Conservation (phyloP, 1,139 yeast species). For the Debaryomyces sp. region DNA sequence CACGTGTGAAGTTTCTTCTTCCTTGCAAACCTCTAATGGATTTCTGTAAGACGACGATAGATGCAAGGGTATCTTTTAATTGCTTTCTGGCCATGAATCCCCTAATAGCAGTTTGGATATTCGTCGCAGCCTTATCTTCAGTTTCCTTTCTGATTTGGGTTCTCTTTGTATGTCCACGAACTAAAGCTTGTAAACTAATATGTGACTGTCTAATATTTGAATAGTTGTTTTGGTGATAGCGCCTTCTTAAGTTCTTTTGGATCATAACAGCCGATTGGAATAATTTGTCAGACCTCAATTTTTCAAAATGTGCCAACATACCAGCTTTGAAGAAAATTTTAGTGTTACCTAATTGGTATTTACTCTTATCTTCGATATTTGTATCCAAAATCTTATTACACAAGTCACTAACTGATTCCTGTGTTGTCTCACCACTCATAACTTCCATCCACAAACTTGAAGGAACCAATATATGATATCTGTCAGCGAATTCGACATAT, state of each 20-base stretch:
- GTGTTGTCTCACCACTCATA: slow-evolving; percentile 56
- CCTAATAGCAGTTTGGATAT: slow-evolving; percentile 74
- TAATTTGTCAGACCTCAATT: slow-evolving; percentile 77
- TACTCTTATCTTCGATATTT: slow-evolving; percentile 63
- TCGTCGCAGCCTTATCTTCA: slow-evolving; percentile 66
- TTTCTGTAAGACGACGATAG: slow-evolving; percentile 67
- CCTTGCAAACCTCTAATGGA: slow-evolving; percentile 68
- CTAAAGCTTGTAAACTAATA: slow-evolving; percentile 57
- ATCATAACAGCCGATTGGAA: slow-evolving; percentile 78
- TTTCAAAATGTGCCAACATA: slow-evolving; percentile 89
- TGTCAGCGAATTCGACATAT: slow-evolving; percentile 87
- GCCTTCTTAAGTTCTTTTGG: slow-evolving; percentile 81
- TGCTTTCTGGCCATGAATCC: slow-evolving; percentile 59
- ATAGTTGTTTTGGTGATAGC: slow-evolving; percentile 64
- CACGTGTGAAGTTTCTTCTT: slow-evolving; percentile 48
- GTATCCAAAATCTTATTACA: slow-evolving; percentile 68
- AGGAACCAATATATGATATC: slow-evolving; percentile 81
- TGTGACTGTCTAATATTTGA: slow-evolving; percentile 58
- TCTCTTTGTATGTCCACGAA: slow-evolving; percentile 69
- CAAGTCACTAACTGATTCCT: slow-evolving; percentile 60
- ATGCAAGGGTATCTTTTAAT: slow-evolving; percentile 43
- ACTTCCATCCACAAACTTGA: slow-evolving; percentile 71
- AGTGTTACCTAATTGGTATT: slow-evolving; percentile 85
- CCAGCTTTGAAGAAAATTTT: slow-evolving; percentile 97
- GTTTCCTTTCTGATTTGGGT: slow-evolving; percentile 56